Conservation (phyloP, 768 basidiomycete genomes). For the Rhizopogon salebrosus region DNA sequence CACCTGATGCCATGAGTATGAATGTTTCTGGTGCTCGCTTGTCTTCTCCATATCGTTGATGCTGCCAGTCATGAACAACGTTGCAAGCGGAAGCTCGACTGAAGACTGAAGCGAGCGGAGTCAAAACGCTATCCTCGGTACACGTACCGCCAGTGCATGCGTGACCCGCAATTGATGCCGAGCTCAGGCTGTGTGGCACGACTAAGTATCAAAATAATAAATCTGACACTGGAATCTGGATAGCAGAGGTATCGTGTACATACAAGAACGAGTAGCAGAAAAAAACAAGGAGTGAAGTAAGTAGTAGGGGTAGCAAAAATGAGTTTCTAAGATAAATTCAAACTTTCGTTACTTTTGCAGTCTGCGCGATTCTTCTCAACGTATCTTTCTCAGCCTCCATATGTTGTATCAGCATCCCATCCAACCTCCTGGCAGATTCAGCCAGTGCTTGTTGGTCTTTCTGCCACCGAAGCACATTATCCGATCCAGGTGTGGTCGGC, state of each 20-base stretch:
- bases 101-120: slow-evolving; percentile 25
- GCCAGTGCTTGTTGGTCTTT: slow-evolving; percentile 33
- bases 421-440: slow-evolving; percentile 61
- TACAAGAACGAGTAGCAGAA: slow-evolving; percentile 18
- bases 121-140: slow-evolving; percentile 21
- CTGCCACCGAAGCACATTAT: slow-evolving; percentile 24
- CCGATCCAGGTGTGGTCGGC: slow-evolving; percentile 13
- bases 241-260: slow-evolving; percentile 16
- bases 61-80: slow-evolving; percentile 7
- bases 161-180: not conserved
- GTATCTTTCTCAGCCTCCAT: slow-evolving; percentile 81
- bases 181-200: not conserved
- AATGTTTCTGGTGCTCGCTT: slow-evolving; percentile 28
- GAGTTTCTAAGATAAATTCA: slow-evolving; percentile 11
- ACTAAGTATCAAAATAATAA: slow-evolving; percentile 1
- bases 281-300: not conserved
- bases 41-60: slow-evolving; percentile 18
- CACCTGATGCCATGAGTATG: slow-evolving; percentile 88
- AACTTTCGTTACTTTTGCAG: slow-evolving; percentile 29
- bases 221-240: slow-evolving; percentile 12
- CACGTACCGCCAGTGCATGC: slow-evolving; percentile 2
- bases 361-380: slow-evolving; percentile 67
- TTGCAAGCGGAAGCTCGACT: slow-evolving; percentile 6
- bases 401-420: slow-evolving; percentile 78
- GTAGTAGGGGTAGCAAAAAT: not conserved